These are phyloP conservation scores for Hylodesmum podocarpum DNA, from an alignment of 306 rosid genomes.

Conservation along the genomic window DNA sequence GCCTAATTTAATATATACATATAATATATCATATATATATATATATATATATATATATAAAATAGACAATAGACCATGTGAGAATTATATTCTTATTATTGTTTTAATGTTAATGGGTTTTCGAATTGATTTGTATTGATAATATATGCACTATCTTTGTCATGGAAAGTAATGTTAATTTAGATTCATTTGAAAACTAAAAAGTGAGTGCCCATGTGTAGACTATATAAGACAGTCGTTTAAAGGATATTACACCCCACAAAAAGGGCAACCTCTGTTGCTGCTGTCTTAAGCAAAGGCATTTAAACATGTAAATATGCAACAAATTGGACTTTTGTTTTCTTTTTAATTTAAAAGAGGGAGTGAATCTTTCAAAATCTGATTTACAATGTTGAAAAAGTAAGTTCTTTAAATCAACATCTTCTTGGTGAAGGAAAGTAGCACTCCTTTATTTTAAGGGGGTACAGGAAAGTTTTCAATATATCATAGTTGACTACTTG, in stretches of 20 bases:
- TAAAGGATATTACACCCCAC: neutral
- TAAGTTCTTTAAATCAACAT: constrained; percentile 31
- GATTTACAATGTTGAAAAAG: constrained; percentile 3
- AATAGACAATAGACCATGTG: no score
- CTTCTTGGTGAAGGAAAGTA: constrained; percentile 74
- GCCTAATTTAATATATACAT: no score
- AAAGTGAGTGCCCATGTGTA: constrained; percentile 33
- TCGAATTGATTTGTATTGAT: neutral
- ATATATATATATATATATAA: no score
- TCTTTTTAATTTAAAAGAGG: neutral
- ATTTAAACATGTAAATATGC: constrained; percentile 1
- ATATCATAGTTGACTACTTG: constrained; percentile 40
- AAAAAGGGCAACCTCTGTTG: constrained; percentile 15
- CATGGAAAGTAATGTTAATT: neutral
- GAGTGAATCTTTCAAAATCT: constrained; percentile 18
- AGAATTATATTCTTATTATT: neutral
- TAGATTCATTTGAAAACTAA: neutral
- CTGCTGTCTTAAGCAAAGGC: constrained; percentile 33
- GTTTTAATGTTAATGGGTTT: neutral
- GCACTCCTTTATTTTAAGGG: constrained; percentile 34
- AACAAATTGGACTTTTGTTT: neutral
- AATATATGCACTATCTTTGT: neutral
- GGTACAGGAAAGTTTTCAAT: constrained; percentile 44
- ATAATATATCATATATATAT: no score
- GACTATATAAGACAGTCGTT: constrained; percentile 16